These are phyloP conservation scores for Lactifluus piperatus DNA, from an alignment of 768 basidiomycete genomes.

Conservation along the genomic window DNA sequence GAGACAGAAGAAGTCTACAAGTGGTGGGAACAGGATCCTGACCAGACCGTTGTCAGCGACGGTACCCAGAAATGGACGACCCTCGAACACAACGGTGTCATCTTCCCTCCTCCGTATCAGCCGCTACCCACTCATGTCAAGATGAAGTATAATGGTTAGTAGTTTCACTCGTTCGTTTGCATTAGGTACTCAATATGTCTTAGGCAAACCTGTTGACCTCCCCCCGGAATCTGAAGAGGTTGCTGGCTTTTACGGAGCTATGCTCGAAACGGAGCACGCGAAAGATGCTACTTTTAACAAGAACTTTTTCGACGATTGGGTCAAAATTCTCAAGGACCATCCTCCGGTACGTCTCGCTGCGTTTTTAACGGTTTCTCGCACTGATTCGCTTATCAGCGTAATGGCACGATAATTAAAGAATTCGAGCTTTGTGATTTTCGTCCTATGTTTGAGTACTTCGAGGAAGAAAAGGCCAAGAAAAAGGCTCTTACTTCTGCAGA, in stretches of 20 bases:
- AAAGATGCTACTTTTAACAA: conserved; percentile 81
- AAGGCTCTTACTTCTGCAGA: conserved; percentile 77
- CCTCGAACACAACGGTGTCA: conserved; percentile 89
- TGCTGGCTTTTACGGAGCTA: conserved; percentile 89
- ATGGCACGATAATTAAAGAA: conserved; percentile 62
- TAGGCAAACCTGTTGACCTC: conserved; percentile 73
- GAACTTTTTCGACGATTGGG: conserved; percentile 95
- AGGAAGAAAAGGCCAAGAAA: conserved; percentile 87
- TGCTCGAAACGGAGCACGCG: conserved; percentile 89
- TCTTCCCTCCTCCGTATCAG: conserved; percentile 94
- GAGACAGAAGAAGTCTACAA: conserved; percentile 68
- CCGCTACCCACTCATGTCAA: conserved; percentile 73
- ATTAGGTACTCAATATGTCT: conserved; percentile 1
- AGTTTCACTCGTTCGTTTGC: conserved; percentile 10
- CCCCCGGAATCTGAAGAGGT: conserved; percentile 90
- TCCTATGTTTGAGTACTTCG: conserved; percentile 90
- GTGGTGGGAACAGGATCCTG: conserved; percentile 68
- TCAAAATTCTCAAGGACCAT: conserved; percentile 61
- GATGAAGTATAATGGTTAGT: conserved; percentile 90
- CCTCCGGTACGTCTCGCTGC: conserved; percentile 60
- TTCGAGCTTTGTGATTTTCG: conserved; percentile 88
- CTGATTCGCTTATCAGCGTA: conserved; percentile 35
- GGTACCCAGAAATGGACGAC: conserved; percentile 86
- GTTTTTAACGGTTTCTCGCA: neutral
- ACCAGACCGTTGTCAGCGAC: conserved; percentile 57